Base-by-base conservation (phyloP, 371 early-diverging fungal genomes). In the Neoconidiobolus thromboides region DNA sequence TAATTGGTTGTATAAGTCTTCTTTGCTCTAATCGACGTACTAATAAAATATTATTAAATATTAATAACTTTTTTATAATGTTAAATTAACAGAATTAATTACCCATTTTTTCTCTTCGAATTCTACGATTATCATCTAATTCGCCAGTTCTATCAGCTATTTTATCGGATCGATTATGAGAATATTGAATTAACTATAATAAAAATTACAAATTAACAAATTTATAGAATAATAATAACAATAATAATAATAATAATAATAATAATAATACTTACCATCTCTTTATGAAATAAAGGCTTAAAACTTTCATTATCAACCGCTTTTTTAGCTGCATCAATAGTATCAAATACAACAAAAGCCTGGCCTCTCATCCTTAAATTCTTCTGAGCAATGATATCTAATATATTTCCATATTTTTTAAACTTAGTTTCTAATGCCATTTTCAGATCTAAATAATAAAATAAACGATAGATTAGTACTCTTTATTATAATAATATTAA, bases 361-460 rank as follows among this genome's bases (percentile, higher is more conserved):
- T 96, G 97, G n/a, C 94, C 95, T 14, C 94, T 86, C 86, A 87
- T 85, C 63, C 82, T 78, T 56, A 75, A 68, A 9, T 81, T 81
- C 59, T 82, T 78, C 61, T 78, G 75, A 6, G 89, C 85, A 2
- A 86, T 84, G 43, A 96, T 82, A 61, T 91, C 92, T 38, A 92
- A 59, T n/a, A 96, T 77, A 43, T 76, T 71, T n/a, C 96, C 97
- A 67, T 85, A 87, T 52, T 82, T 81, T 36, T 85, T 75, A 63
- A 94, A 96, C 58, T 92, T 74, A 36, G 78, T 76, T 66, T 83
- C 82, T 14, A 96, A 75, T 0, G 84, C 66, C 83, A 85, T 55
- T 92, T 68, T 0, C 82, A 90, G 86, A 69, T 3, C 54, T 9
- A 14, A 41, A 4, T 51, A 55, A 14, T 56, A 41, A 47, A 44